Percentiles rank a stretch among this genome's conserved stretches.
These are phyloP conservation scores for Pseudogymnoascus sp. DNA, from an alignment of 2,329 filamentous ascomycete species.

Conservation along the genomic window DNA sequence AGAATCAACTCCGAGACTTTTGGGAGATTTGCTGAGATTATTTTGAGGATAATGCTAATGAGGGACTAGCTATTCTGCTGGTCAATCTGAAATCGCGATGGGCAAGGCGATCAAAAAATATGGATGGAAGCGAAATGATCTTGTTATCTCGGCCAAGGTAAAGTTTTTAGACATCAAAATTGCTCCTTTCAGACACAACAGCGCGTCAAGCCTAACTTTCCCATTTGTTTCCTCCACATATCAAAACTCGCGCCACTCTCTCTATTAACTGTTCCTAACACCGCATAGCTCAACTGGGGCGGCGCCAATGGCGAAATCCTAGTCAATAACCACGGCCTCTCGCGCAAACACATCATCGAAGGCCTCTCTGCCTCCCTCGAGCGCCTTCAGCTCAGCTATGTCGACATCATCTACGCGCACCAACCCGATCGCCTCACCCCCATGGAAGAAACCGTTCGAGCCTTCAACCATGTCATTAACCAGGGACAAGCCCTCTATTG, in stretches of 20 bases:
- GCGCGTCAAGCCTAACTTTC: too few species aligned
- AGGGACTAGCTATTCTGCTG: conserved; percentile 35
- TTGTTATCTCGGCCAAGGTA: conserved; percentile 54
- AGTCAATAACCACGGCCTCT: conserved; percentile 50
- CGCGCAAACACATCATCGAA: conserved; percentile 54
- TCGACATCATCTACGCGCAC: conserved; percentile 58
- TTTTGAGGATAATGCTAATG: too few species aligned
- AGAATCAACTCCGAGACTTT: background rate
- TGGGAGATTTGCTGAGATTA: too few species aligned
- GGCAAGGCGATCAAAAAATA: conserved; percentile 53
- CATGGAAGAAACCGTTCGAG: conserved; percentile 56
- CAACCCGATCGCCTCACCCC: conserved; percentile 50
- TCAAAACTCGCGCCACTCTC: too few species aligned
- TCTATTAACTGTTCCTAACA: too few species aligned
- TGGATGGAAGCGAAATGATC: conserved; percentile 53
- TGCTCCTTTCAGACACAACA: too few species aligned
- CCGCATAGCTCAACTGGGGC: conserved; percentile 41
- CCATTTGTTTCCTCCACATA: too few species aligned
- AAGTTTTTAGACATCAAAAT: too few species aligned
- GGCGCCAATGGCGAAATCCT: conserved; percentile 32
- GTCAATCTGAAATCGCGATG: conserved; percentile 45
- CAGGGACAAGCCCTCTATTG: conserved; percentile 58
- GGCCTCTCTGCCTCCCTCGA: conserved; percentile 46
- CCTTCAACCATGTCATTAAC: conserved; percentile 40
- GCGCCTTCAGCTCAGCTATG: conserved; percentile 44